Evolutionary conservation across 192 early-diverging fungal species (phyloP), one percentile per base, ranked within the genome.

Genomic region (Thoreauomyces humboldtii): DNA sequence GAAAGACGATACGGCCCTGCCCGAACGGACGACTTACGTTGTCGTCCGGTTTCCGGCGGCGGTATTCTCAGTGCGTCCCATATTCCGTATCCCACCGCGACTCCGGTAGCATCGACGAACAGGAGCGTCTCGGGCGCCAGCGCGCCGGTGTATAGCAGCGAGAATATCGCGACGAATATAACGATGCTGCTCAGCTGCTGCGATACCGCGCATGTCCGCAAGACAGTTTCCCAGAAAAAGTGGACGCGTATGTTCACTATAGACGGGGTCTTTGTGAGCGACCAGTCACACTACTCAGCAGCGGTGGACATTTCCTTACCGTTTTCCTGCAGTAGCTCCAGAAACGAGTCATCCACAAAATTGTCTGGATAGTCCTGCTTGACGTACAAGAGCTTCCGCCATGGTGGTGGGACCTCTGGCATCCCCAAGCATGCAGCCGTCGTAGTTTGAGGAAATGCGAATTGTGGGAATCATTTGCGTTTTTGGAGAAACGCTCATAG

Each of bases 361-460:
- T 95, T 91, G 70, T 98, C 95, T 5, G 92, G 88, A 56, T 88
- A 95, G 36, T 87, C 85, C 69, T 96, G 94, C 56, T 88, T 86
- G 41, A 93, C 86, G 71, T 92, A 96, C 56, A 96, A 69, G 0
- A 92, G 61, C 73, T 90, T 92, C 32, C 85, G 76, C 92, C 92
- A 96, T 38, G 62, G 62, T n/a, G 25, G 62, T 28, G 7, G 50
- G 50, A 29, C 32, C 29, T 4, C 50, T 29, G 29, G 50, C 7
- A 28, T 46, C n/a, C n/a, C n/a, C n/a, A n/a, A n/a, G n/a, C n/a
- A n/a, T n/a, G n/a, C n/a, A n/a, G n/a, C n/a, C n/a, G n/a, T n/a
- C n/a, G n/a, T n/a, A n/a, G n/a, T n/a, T n/a, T n/a, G n/a, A n/a
- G n/a, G n/a, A n/a, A n/a, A n/a, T n/a, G n/a, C n/a, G n/a, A n/a